Base-by-base conservation (phyloP, 176 grass and related monocot genomes). In the Puya raimondii region DNA sequence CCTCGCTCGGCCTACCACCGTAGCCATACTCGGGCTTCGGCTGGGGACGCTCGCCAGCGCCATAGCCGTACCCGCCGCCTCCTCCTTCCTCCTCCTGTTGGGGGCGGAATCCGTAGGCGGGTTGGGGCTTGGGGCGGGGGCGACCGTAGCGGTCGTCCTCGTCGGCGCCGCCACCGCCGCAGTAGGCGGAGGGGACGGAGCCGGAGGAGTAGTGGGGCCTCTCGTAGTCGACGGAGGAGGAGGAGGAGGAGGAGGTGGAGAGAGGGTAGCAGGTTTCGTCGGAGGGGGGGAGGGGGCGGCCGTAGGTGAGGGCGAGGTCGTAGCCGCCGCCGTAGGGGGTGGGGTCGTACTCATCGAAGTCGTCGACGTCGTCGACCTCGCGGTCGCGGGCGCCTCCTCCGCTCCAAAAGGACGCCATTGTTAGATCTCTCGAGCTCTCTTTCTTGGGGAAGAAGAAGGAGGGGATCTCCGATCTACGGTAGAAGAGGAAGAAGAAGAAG, bases 281-380 rank as follows among this genome's bases (percentile, higher is more conserved):
- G 74, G 86, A 92, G 49, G 88, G 84, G 9, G 83, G 83, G 13
- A 96, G 73, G 16, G 92, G 66, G 14, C 86, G 88, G 61, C 92
- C 92, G 70, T 80, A 96, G 27, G 86, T 87, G 81, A 92, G 86
- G 2, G 81, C 64, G 23, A 92, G 47, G 73, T 96, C 88, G 71
- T 96, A 96, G 22, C 92, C 84, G 11, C 88, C 92, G 76, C 88
- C 88, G 79, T 96, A 96, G 0, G 88, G 92, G 57, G 86, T 92
- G 15, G 88, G 86, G 69, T 92, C 92, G 81, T 89, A 83, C 63
- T 91, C 84, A 68, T 92, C 88, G 79, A 91, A 96, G 70, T 89
- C 88, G 21, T 91, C 81, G 48, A 87, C 76, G 49, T 92, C 82
- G 82, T 83, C 89, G 42, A 79, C 76, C 58, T 47, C 56, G 76